Base-by-base conservation (phyloP, 2,329 filamentous ascomycete species). In the Xylaria sp. region DNA sequence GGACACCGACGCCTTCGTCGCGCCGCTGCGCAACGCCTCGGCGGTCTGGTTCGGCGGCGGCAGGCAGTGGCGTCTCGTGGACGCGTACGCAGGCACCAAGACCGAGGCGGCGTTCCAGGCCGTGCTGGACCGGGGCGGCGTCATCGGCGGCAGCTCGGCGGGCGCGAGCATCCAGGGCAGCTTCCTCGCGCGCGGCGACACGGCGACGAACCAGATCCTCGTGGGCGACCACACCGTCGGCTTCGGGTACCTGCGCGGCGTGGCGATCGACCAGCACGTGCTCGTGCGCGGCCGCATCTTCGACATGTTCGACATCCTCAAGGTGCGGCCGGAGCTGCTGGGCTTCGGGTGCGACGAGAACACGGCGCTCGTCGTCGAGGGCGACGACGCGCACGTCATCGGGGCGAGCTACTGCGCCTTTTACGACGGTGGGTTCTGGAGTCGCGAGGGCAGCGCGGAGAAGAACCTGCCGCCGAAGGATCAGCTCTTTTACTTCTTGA, bases 291-390 rank as follows among this genome's bases (percentile, higher is more conserved):
- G 74, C 46, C 75, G 78, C 12, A 72, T 75, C 48, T 79, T 79
- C 70, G 78, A 80, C 65, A 76, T 80, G 76, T 78, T 79, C 46
- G 76, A 79, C n/a, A 76, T 79, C 55, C 73, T 79, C 15, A 75
- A 74, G 63, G 74, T 74, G 9, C 64, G 74, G 41, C 77, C 78
- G 0, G 76, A 79, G 69, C 69, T 79, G 10, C 69, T 80, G 9
- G 77, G 77, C 5, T 73, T 80, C 44, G 74, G 75, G 0, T 75
- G 78, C 44, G 78, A 80, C 58, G 77, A 80, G 74, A 78, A 78
- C 54, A 79, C 78, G 34, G 78, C 78, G 9, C 70, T 80, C 3
- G 73, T 79, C 1, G 77, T 79, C 3, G 72, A 74, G 0, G 72
- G 74, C 63, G 77, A 79, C 52, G 64, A 73, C 5, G 77, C 75